Evolutionary conservation across 2,329 filamentous ascomycete genomes (phyloP), one percentile per base, ranked within the genome.

Genomic region (Trichoderma pleuroti): DNA sequence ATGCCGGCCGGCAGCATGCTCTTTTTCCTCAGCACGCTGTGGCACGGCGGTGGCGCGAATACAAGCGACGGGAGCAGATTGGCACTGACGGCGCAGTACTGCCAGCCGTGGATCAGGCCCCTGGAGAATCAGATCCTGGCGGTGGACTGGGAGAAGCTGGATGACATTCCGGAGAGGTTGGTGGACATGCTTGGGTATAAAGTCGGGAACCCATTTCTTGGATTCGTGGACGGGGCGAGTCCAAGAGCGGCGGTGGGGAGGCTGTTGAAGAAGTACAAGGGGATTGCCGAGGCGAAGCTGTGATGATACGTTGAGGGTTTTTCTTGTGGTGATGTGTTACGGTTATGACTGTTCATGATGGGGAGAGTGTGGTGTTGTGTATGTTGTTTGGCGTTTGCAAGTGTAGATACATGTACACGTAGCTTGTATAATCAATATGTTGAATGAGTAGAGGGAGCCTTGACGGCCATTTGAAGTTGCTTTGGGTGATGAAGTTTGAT

Each of bases 21-120:
- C 28, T 81, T 77, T 61, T 79, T 80, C 66, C 68, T 80, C 16
- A 77, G 77, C 21, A 81, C 78, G 11, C 73, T 80, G 8, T 82
- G 79, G 79, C 81, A 82, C 70, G 78, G 79, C 26, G 81, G 80
- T 9, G 80, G 81, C n/a, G 72, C 74, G 24, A 82, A 82, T 60
- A 73, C 71, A 7, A 77, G 78, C 16, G 65, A 74, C 28, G 71
- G 67, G 34, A 75, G 75, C n/a, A 75, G 81, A 28, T 72, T 77
- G 46, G 80, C 80, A 56, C 73, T 79, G 56, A 82, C 80, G 16
- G 77, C 81, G n/a, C 80, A 82, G 74, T 82, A 81, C 74, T 82
- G 80, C 71, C 80, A 82, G 72, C 80, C 80, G 6, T 85, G 77
- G 77, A 77, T 80, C 28, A 73, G 80, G n/a, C 76, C 78, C n/a